A percentile compares a stretch with the other conserved stretches of the same genome.
Evolutionary conservation across 345 rosid genomes (phyloP).

Genomic region (Carallia pectinifolia): DNA sequence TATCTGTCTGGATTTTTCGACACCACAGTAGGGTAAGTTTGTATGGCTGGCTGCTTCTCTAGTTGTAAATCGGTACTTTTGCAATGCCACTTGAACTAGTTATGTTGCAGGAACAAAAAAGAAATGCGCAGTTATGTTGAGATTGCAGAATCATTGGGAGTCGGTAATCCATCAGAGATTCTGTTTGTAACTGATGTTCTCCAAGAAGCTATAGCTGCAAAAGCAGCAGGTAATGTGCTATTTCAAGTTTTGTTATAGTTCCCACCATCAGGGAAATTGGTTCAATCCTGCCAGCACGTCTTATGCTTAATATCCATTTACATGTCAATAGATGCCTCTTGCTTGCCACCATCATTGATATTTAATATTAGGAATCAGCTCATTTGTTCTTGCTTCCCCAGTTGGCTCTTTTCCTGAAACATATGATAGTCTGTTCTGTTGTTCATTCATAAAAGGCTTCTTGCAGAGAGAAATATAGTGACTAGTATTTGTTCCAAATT

Average conservation of each 20-base stretch:
- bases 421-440: too few species aligned
- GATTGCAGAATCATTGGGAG: conserved; percentile 70
- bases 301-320: background rate
- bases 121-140: conserved; percentile 70
- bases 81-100: background rate
- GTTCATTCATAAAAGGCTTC: too few species aligned
- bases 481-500: too few species aligned
- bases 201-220: conserved; percentile 90
- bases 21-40: conserved; percentile 72
- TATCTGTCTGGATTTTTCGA: conserved; percentile 82
- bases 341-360: background rate
- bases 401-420: background rate
- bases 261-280: background rate
- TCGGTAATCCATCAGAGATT: conserved; percentile 75
- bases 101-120: conserved; percentile 63
- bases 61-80: background rate
- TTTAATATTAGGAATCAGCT: background rate
- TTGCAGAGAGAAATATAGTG: too few species aligned
- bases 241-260: background rate
- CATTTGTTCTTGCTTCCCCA: background rate
- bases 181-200: conserved; percentile 74
- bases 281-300: background rate
- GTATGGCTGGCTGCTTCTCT: background rate
- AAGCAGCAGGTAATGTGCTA: conserved; percentile 57
- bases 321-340: background rate